A percentile compares a stretch with the other conserved stretches of the same genome.
These are phyloP conservation scores for Aquilaria sinensis DNA, from an alignment of 345 rosid species.

Conservation along the genomic window DNA sequence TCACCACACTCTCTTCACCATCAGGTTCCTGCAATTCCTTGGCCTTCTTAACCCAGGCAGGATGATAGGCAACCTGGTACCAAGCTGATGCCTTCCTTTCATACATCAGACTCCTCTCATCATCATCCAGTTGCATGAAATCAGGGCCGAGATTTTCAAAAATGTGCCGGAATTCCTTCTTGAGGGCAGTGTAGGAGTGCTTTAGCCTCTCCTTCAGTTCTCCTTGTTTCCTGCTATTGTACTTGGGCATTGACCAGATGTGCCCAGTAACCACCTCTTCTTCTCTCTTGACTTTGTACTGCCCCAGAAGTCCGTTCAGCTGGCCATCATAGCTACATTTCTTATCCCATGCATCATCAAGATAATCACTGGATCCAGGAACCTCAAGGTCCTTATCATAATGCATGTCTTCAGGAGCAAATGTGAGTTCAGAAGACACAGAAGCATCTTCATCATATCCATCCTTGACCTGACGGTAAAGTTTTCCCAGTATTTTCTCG, in stretches of 20 bases:
- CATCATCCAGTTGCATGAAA: constrained; percentile 45
- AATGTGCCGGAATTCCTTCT: constrained; percentile 64
- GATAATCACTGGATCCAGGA: constrained; percentile 46
- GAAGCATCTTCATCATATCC: constrained; percentile 43
- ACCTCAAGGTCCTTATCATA: constrained; percentile 62
- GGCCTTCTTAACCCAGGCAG: constrained; percentile 58
- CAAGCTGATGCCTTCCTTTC: constrained; percentile 91
- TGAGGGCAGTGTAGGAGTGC: constrained; percentile 59
- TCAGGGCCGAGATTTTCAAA: constrained; percentile 48
- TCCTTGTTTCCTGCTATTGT: constrained; percentile 61
- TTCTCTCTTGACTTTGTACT: constrained; percentile 76
- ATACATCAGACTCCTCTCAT: constrained; percentile 42
- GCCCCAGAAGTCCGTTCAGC: constrained; percentile 63
- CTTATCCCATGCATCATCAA: constrained; percentile 68
- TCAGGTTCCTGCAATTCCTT: constrained; percentile 39
- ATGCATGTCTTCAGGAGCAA: constrained; percentile 37
- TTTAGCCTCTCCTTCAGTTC: constrained; percentile 71
- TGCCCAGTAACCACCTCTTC: constrained; percentile 95
- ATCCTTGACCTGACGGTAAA: constrained; percentile 56
- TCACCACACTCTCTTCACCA: constrained; percentile 22
- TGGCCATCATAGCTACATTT: constrained; percentile 74
- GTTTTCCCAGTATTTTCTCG: constrained; percentile 66
- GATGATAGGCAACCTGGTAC: constrained; percentile 86
- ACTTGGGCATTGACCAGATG: constrained; percentile 88
- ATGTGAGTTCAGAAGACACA: constrained; percentile 28